Percentiles rank a stretch among this genome's conserved stretches.
phyloP scores from a whole-genome alignment of 257 asterid species.

The Solanum ossicruentum region DNA sequence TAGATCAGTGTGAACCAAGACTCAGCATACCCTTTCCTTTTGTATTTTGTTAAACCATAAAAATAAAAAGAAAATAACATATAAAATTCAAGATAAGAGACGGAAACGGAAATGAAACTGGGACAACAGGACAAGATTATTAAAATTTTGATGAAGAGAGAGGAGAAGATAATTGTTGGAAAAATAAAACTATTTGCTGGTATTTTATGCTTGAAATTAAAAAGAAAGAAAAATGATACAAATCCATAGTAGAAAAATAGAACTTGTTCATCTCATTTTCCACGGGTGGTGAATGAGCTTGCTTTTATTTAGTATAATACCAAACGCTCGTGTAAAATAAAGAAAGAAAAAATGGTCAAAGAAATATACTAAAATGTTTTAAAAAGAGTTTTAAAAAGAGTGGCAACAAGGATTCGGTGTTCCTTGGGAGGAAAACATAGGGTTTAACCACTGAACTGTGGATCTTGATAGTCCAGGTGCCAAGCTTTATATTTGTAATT shows the following conservation, averaged over 20 bases:
- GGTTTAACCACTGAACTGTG: background rate
- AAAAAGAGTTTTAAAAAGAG: background rate
- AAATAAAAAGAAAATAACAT: background rate
- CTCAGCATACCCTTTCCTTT: background rate
- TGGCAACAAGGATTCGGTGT: background rate
- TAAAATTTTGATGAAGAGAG: background rate
- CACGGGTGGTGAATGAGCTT: background rate
- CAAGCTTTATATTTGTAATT: background rate
- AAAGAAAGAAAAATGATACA: background rate
- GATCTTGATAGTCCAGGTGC: background rate
- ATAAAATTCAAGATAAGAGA: background rate
- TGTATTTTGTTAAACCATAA: background rate
- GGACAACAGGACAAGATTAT: background rate
- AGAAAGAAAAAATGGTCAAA: background rate
- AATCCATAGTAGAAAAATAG: background rate
- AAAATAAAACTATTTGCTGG: too few relatives aligned
- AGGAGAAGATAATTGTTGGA: background rate
- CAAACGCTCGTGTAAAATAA: background rate
- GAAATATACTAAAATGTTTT: background rate
- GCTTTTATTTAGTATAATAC: background rate
- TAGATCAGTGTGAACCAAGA: background rate
- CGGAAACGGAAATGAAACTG: background rate
- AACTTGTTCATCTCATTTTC: background rate
- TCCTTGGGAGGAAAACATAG: background rate
- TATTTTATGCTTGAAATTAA: too few relatives aligned